Conservation (phyloP, 2,329 filamentous ascomycete genomes). For the Fusarium protoensiforme region DNA sequence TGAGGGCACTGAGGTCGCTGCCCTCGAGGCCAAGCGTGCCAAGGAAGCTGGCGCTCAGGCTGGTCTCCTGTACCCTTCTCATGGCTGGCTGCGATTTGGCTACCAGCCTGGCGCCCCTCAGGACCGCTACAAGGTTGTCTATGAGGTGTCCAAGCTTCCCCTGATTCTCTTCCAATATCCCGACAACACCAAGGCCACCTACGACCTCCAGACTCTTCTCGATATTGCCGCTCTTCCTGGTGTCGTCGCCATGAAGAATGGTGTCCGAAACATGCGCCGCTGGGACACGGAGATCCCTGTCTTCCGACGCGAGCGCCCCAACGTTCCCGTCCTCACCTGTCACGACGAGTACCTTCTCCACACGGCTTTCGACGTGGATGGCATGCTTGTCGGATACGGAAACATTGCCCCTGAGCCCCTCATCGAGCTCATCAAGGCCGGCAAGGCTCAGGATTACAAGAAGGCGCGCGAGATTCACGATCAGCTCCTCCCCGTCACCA, state of each 20-base stretch:
- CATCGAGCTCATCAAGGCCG: slow-evolving; percentile 61
- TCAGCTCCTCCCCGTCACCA: slow-evolving; percentile 60
- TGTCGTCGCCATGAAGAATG: slow-evolving; percentile 67
- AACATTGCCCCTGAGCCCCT: slow-evolving; percentile 63
- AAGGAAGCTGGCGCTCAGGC: slow-evolving; percentile 62
- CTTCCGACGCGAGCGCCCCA: slow-evolving; percentile 59
- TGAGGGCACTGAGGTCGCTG: slow-evolving; percentile 64
- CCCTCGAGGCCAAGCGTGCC: slow-evolving; percentile 61
- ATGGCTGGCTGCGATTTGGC: slow-evolving; percentile 66
- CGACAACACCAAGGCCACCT: slow-evolving; percentile 64
- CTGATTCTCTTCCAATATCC: slow-evolving; percentile 66
- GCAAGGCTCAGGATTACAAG: slow-evolving; percentile 60
- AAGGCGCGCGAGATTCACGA: slow-evolving; percentile 62
- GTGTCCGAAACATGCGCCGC: slow-evolving; percentile 66
- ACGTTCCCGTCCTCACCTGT: slow-evolving; percentile 62
- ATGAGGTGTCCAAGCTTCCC: slow-evolving; percentile 60
- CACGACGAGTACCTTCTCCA: slow-evolving; percentile 65
- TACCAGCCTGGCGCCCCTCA: slow-evolving; percentile 64
- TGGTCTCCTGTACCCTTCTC: slow-evolving; percentile 63
- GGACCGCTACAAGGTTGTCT: slow-evolving; percentile 62
- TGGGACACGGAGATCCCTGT: slow-evolving; percentile 67
- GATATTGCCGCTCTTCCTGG: slow-evolving; percentile 64
- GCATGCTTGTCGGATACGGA: slow-evolving; percentile 65
- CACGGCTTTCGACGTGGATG: slow-evolving; percentile 63
- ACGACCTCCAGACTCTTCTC: slow-evolving; percentile 62